A percentile compares a stretch with the other conserved stretches of the same genome.
Conservation (phyloP, 2,329 filamentous ascomycete genomes). For the Keithomyces neogunnii region DNA sequence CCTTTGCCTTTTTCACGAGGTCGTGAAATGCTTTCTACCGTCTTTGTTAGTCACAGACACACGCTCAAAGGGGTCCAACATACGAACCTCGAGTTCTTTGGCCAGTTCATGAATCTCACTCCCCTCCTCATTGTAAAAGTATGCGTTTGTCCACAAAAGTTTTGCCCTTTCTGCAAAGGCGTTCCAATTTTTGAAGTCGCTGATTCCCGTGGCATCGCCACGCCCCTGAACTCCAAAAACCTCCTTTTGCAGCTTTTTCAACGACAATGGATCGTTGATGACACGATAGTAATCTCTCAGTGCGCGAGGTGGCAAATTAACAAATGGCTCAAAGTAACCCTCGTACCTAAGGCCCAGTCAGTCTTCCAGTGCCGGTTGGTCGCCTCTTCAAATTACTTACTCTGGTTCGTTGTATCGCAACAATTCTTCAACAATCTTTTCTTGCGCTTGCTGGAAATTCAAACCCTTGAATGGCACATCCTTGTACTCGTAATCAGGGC, state of each 20-base stretch:
- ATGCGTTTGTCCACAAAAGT: conserved; percentile 80
- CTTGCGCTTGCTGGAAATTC: conserved; percentile 76
- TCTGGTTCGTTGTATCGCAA: conserved; percentile 59
- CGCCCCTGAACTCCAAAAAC: conserved; percentile 66
- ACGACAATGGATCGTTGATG: conserved; percentile 71
- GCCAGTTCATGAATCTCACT: conserved; percentile 76
- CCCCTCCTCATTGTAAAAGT: conserved; percentile 84
- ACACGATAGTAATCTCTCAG: conserved; percentile 81
- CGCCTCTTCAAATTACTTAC: conserved; percentile 30
- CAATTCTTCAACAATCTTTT: conserved; percentile 72
- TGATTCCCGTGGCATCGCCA: conserved; percentile 51
- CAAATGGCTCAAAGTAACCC: conserved; percentile 64
- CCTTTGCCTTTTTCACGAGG: conserved; percentile 63
- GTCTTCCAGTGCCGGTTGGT: not conserved
- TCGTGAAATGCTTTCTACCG: conserved; percentile 59
- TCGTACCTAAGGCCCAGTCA: conserved; percentile 47
- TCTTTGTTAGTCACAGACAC: conserved; percentile 8
- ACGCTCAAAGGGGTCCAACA: not conserved
- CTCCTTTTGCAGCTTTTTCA: conserved; percentile 69
- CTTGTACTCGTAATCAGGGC: conserved; percentile 45
- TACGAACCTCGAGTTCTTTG: conserved; percentile 64
- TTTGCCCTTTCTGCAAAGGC: conserved; percentile 72
- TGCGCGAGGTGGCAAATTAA: conserved; percentile 66
- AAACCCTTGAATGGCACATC: conserved; percentile 59
- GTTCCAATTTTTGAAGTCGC: conserved; percentile 74